A percentile compares a stretch with the other conserved stretches of the same genome.
Evolutionary conservation across 495 filamentous ascomycete genomes (phyloP).

Genomic region (Talaromyces adpressus): DNA sequence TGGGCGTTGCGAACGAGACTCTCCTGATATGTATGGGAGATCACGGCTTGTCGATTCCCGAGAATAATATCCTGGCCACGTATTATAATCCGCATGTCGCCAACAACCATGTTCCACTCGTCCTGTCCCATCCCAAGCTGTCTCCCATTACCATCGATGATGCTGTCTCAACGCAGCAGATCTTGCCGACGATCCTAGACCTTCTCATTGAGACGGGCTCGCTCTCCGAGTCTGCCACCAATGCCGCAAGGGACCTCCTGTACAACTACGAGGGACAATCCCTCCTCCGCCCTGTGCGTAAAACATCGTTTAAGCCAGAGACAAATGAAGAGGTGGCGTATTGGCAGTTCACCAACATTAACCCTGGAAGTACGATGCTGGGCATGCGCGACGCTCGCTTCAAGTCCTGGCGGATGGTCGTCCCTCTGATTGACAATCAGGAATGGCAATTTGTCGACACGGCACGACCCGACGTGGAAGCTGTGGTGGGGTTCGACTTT

Average conservation of each 20-base stretch:
- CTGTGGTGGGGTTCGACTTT: conserved; percentile 27
- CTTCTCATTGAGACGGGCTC: conserved; percentile 39
- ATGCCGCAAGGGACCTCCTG: conserved; percentile 31
- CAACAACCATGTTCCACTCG: conserved; percentile 44
- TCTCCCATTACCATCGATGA: conserved; percentile 34
- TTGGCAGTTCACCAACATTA: conserved; percentile 47
- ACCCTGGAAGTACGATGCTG: conserved; percentile 42
- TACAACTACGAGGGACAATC: conserved; percentile 44
- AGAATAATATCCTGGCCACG: conserved; percentile 35
- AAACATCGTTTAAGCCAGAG: too few species aligned
- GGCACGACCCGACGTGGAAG: conserved; percentile 33
- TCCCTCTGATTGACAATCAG: conserved; percentile 38
- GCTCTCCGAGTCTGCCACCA: conserved; percentile 19
- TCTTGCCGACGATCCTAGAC: conserved; percentile 45
- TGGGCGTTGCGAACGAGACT: conserved; percentile 43
- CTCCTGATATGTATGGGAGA: conserved; percentile 44
- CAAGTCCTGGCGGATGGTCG: conserved; percentile 35
- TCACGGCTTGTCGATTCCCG: conserved; percentile 38
- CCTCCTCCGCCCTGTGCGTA: conserved; percentile 29
- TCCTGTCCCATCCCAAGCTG: conserved; percentile 40
- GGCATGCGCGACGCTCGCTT: conserved; percentile 34
- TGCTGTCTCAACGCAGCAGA: conserved; percentile 37
- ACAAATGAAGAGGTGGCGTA: conserved; percentile 28
- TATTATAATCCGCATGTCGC: conserved; percentile 45
- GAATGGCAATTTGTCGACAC: conserved; percentile 39